Evolutionary conservation across 192 early-diverging fungal genomes (phyloP).

Genomic region (Coemansia sp.): DNA sequence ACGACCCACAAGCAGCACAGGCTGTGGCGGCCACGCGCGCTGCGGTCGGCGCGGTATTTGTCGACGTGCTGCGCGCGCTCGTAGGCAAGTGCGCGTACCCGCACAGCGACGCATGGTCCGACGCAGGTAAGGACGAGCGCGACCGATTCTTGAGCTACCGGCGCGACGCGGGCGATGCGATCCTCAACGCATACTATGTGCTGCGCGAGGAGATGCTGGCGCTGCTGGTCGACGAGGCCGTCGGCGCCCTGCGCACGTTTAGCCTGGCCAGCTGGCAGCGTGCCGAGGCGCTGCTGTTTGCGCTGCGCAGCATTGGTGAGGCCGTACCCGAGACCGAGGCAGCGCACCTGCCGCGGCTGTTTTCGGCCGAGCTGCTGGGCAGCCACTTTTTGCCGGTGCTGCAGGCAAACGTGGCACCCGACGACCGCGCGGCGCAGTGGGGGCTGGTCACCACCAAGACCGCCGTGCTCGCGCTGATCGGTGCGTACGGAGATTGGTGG

Average conservation of each 20-base stretch:
- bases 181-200: constrained; percentile 66
- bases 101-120: constrained; percentile 47
- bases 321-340: constrained; percentile 55
- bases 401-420: constrained; percentile 23
- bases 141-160: constrained; percentile 62
- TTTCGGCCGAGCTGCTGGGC: constrained; percentile 51
- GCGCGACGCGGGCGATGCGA: constrained; percentile 70
- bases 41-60: constrained; percentile 49
- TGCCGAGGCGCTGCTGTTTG: constrained; percentile 63
- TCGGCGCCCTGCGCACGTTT: constrained; percentile 17
- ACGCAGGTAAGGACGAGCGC: constrained; percentile 55
- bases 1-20: constrained; percentile 4
- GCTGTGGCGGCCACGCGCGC: constrained; percentile 11
- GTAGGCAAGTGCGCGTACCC: constrained; percentile 59
- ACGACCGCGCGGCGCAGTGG: constrained; percentile 19
- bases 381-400: constrained; percentile 34
- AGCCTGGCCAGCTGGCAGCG: constrained; percentile 24
- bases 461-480: constrained; percentile 33
- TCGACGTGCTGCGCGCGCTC: constrained; percentile 53
- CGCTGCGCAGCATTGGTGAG: constrained; percentile 62
- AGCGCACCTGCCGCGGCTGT: constrained; percentile 57
- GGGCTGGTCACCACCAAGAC: constrained; percentile 22
- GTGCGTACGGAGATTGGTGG: constrained; percentile 69
- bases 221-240: constrained; percentile 33
- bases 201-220: constrained; percentile 57